These are phyloP conservation scores for Arthrobotrys pseudoclavata DNA, from an alignment of 2,329 filamentous ascomycete species.

Conservation along the genomic window DNA sequence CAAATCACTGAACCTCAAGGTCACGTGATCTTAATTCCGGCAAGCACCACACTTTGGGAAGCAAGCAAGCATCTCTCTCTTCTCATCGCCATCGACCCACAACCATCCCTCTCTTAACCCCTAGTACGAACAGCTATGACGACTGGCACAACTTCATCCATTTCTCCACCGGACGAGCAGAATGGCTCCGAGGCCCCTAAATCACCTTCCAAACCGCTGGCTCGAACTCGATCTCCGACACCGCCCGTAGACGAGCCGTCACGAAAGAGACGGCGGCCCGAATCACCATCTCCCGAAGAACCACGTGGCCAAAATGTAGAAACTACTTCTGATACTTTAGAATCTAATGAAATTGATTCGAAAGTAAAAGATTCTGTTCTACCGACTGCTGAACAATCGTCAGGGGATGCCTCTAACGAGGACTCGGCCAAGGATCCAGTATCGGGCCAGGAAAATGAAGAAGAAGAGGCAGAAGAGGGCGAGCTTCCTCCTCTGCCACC, in stretches of 20 bases:
- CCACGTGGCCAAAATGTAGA: background rate
- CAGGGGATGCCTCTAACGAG: background rate
- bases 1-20: conserved; percentile 1
- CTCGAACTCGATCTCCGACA: conserved; percentile 39
- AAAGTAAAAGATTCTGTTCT: background rate
- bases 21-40: conserved; percentile 25
- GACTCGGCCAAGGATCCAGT: conserved; percentile 2
- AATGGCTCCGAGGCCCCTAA: conserved; percentile 15
- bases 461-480: conserved; percentile 63
- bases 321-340: background rate
- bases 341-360: background rate
- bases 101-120: background rate
- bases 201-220: conserved; percentile 36
- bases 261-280: conserved; percentile 47
- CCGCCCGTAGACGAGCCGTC: conserved; percentile 43
- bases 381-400: background rate
- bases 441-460: conserved; percentile 9
- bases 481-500: conserved; percentile 64
- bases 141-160: conserved; percentile 6
- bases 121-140: conserved; percentile 28
- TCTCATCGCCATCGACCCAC: conserved; percentile 14
- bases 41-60: background rate
- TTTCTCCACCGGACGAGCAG: background rate
- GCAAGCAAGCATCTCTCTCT: conserved; percentile 11
- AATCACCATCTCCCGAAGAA: conserved; percentile 16